These are phyloP conservation scores for Parascedosporium putredinis DNA, from an alignment of 2,329 filamentous ascomycete genomes.

Conservation along the genomic window DNA sequence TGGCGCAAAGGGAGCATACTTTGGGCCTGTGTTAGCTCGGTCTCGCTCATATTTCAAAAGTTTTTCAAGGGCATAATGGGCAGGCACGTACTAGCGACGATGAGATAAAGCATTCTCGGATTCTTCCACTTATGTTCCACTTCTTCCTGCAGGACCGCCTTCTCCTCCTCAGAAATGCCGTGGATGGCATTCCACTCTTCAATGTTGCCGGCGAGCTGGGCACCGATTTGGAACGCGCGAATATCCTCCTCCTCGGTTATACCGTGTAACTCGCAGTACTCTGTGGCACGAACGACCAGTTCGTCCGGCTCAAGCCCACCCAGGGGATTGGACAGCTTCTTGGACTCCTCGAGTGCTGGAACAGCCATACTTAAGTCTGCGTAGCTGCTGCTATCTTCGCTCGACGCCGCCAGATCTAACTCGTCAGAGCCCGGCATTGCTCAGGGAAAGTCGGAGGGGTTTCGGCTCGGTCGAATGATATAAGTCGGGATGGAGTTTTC, in stretches of 20 bases:
- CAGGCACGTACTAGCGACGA: constrained; percentile 40
- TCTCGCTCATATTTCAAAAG: too few species aligned
- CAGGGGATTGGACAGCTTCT: constrained; percentile 6
- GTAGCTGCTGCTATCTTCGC: neutral
- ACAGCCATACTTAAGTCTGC: neutral
- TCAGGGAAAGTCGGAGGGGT: neutral
- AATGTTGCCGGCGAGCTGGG: constrained; percentile 44
- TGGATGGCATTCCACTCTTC: constrained; percentile 37
- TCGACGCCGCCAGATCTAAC: neutral
- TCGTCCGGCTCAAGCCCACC: neutral
- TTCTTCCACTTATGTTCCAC: constrained; percentile 59
- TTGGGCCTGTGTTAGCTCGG: neutral
- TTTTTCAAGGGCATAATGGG: constrained; percentile 8
- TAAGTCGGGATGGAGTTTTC: neutral
- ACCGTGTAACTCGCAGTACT: constrained; percentile 30
- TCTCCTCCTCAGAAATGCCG: constrained; percentile 48
- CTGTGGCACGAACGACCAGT: neutral
- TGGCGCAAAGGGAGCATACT: constrained; percentile 56
- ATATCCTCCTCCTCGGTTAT: constrained; percentile 45
- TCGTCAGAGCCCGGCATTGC: neutral
- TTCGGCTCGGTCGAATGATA: too few species aligned
- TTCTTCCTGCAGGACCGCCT: constrained; percentile 46
- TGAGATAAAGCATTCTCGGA: constrained; percentile 52
- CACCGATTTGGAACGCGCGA: constrained; percentile 48
- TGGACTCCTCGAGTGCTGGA: neutral